Evolutionary conservation across 75 land plant species (phyloP), one percentile per base, ranked within the genome.

Genomic region (Isoetes taiwanensis): DNA sequence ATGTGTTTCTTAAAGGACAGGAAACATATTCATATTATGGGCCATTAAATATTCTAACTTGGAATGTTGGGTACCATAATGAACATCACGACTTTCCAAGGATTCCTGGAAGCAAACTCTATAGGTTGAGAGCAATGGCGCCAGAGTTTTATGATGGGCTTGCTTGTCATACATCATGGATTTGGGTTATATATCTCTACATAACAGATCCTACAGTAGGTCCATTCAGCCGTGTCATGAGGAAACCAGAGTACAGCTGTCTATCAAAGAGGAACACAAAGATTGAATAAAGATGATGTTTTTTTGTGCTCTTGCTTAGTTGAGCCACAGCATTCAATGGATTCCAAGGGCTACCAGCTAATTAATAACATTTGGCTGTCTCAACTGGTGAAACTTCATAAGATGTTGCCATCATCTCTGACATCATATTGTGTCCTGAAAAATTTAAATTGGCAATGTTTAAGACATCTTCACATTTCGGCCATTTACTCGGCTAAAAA

Each of bases 41-140:
- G 24, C 97, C 97, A 6, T 62, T 91, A 12, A 91, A 91, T 62
- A 58, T 87, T 14, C 28, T 91, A 41, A 81, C 97, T 39, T 91
- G 97, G 97, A 68, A 66, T 58, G 97, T 91, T 3, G 97, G 97
- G 1, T 91, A 88, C 66, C 97, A 91, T 58, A 84, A 84, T 65
- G 97, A 91, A 75, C 97, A 91, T 62, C 97, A 91, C 76, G 97
- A 91, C 55, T 91, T 91, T 60, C 97, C 95, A 0, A 71, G 95
- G 43, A 91, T 87, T 32, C 81, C 95, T 2, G 97, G 95, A n/a
- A 59, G 43, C 80, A 88, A 69, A 77, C 89, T 91, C 29, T 30
- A 16, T 4, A 46, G n/a, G 16, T 23, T 46, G 66, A 80, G 63
- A 64, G 77, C 77, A 75, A 81, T 90, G 41, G 96, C 96, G 30